Evolutionary conservation across 306 rosid species (phyloP), one percentile per base, ranked within the genome.

Genomic region (Abrus precatorius): DNA sequence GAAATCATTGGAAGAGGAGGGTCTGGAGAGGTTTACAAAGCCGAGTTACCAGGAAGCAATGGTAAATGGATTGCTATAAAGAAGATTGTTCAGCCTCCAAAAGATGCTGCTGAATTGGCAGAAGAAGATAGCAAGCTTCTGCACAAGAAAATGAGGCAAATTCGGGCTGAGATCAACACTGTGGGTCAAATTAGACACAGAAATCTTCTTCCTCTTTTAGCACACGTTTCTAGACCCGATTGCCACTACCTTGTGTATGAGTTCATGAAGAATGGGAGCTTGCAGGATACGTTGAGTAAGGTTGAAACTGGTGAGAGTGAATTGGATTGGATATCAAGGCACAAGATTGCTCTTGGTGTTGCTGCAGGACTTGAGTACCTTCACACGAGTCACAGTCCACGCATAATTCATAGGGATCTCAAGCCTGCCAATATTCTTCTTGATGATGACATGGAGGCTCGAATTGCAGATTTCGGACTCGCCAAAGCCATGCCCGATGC

Each of bases 391-490:
- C 98, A 90, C 53, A 87, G 32, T 61, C 97, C 98, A 0, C 85
- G 90, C 7, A 96, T 96, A 0, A 96, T 93, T 63, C 99, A 96
- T 32, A 80, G 99, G 5, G 98, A 92, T 82, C 90, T 96, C 71
- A 89, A 92, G 88, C 94, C 98, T 0, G 98, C 85, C 20, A 96
- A 93, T 28, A 62, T 93, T 49, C 89, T 96, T 55, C 91, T 96
- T 1, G 99, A 96, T 4, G 99, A 92, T 62, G 88, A 93, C 36
- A 89, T 93, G 97, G 99, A 92, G 60, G 99, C 98, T 7, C 72
- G 99, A 4, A 93, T 96, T 13, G 93, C 99, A 2, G 97, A 96
- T 88, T 96, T 96, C n/a, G 98, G 99, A 40, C 91, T 92, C 2
- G 99, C 99, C 0, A 93, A 96, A 64, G 90, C 91, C 12, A 86